phyloP scores from a whole-genome alignment of 1,139 yeast genomes.

The Suzukiozyma palmioleophila region DNA sequence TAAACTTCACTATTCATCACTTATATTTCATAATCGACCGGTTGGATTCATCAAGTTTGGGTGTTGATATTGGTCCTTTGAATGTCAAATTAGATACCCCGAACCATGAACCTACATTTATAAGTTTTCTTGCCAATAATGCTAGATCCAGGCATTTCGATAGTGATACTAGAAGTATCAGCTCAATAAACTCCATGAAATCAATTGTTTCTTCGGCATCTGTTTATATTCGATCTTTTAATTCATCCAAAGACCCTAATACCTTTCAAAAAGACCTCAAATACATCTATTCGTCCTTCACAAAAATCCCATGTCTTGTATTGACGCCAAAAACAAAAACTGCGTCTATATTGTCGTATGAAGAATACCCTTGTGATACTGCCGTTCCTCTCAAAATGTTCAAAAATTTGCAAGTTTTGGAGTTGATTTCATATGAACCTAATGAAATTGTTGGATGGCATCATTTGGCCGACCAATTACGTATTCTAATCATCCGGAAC shows the following conservation, averaged over 20 bases:
- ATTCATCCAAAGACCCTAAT: slow-evolving; percentile 39
- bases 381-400: slow-evolving; percentile 59
- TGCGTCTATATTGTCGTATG: slow-evolving; percentile 54
- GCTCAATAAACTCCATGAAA: slow-evolving; percentile 60
- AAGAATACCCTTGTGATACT: slow-evolving; percentile 69
- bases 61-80: slow-evolving; percentile 60
- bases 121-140: slow-evolving; percentile 47
- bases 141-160: slow-evolving; percentile 43
- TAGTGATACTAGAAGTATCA: slow-evolving; percentile 57
- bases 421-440: slow-evolving; percentile 56
- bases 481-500: slow-evolving; percentile 51
- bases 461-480: slow-evolving; percentile 47
- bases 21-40: slow-evolving; percentile 56
- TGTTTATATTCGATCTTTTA: slow-evolving; percentile 38
- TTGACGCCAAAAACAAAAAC: slow-evolving; percentile 57
- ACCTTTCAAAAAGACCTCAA: slow-evolving; percentile 45
- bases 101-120: slow-evolving; percentile 53
- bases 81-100: slow-evolving; percentile 56
- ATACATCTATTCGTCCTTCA: slow-evolving; percentile 61
- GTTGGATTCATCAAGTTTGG: slow-evolving; percentile 50
- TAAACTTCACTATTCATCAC: slow-evolving; percentile 59
- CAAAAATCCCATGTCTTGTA: slow-evolving; percentile 61
- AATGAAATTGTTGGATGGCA: slow-evolving; percentile 68
- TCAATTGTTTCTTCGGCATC: slow-evolving; percentile 48
- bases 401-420: slow-evolving; percentile 59